Base-by-base conservation (phyloP, 208 protist species). In the Acanthamoeba lenticulata region DNA sequence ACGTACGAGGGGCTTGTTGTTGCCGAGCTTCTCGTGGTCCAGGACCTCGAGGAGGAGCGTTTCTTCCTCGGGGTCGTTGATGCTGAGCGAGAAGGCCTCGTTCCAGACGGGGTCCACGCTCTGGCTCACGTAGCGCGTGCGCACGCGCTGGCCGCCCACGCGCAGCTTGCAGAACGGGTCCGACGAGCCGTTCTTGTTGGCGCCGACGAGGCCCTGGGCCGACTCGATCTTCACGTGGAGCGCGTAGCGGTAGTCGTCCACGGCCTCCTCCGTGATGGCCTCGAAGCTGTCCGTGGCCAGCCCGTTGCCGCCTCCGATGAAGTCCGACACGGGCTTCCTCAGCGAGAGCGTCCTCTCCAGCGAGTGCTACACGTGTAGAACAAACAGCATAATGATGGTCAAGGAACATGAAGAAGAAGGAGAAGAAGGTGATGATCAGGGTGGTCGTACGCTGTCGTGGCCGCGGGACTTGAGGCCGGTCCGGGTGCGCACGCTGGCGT, bases 1-100 rank as follows among this genome's bases (percentile, higher is more conserved):
- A 79, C 11, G 29, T 90, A 90, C 83, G 34, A 90, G 83, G 4
- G 83, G 42, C 36, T 90, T 90, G 34, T 57, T 69, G 32, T 21
- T 90, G 42, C 83, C 49, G 17, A 90, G n/a, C 38, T 67, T 57
- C 49, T 90, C 83, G 83, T 90, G 52, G 49, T 90, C 83, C 9
- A 90, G 44, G n/a, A 90, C 47, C 24, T 67, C 49, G 49, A 90
- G 83, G 13, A 90, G 44, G 19, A 90, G 49, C 15, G 49, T 57
- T 9, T 90, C 83, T 47, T 67, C 52, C 49, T 90, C 83, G 32
- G 83, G 83, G 15, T 90, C 83, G 24, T 32, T 90, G 24, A 90
- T 47, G 49, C 40, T 69, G 4, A 90, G 49, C 47, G 52, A 57
- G 36, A 90, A 90, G 7, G 42, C 0, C 24, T 57, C 83, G 34